Evolutionary conservation across 2,329 filamentous ascomycete genomes (phyloP), one percentile per base, ranked within the genome.

Genomic region (Microcera coccophila): DNA sequence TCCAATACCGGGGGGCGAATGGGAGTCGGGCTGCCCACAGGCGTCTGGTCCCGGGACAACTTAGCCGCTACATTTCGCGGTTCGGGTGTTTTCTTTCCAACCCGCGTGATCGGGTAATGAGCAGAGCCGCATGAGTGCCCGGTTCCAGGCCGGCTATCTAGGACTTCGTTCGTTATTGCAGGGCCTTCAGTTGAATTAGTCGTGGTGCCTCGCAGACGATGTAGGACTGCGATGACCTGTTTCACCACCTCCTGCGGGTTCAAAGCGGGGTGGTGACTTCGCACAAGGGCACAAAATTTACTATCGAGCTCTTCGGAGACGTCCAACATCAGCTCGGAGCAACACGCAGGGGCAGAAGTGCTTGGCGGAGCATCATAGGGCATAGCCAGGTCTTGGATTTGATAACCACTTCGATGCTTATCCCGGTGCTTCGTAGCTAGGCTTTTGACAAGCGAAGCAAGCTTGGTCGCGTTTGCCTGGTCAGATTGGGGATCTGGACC

Each of bases 261-360:
- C 16, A 80, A 56, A 3, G 63, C 55, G 14, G 58, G 57, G 18
- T 70, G 65, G 8, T 57, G 61, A 38, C 61, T 65, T 49, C 75
- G 66, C 4, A 69, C 62, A 3, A 79, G 56, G 3, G 71, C 65
- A 51, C 77, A 81, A 47, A 80, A 80, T 7, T 64, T 67, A 36
- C 61, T 63, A 16, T 71, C 65, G 10, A 81, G 60, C 47, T 74
- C 72, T 17, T 70, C 61, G 3, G 68, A 68, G 9, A 72, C 67
- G 46, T 81, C 74, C 5, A 67, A 48, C 15, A 63, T 54, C 16
- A 81, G 63, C 37, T 72, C 69, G 3, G 68, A 60, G 47, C 78
- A 81, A 54, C 78, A 81, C 4, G 69, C 61, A 2, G 65, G 55
- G 20, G 66, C 44, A 4, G 57, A 51, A 7, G 62, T 55, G 20